These are phyloP conservation scores for Diutina neorugosa DNA, from an alignment of 1,139 yeast genomes.

Conservation along the genomic window DNA sequence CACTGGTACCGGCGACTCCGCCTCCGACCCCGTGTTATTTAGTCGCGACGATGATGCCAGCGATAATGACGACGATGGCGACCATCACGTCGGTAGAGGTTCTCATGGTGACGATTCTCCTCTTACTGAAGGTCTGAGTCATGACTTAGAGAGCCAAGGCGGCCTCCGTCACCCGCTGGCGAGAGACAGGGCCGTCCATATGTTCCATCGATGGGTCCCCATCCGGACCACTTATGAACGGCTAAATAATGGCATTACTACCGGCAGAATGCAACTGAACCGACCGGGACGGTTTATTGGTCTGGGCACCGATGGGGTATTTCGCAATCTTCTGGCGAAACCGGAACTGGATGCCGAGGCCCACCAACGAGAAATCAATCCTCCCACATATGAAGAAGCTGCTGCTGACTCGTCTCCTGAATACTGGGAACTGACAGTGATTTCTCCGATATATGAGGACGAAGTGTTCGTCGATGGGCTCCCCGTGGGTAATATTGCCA, in stretches of 20 bases:
- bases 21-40: neutral
- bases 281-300: conserved; percentile 37
- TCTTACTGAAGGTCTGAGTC: conserved; percentile 2
- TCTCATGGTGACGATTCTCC: neutral
- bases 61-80: neutral
- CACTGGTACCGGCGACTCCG: neutral
- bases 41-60: neutral
- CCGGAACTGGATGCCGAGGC: conserved; percentile 44
- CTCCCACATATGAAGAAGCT: conserved; percentile 95
- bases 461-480: conserved; percentile 91
- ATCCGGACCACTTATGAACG: conserved; percentile 34
- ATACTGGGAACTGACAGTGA: conserved; percentile 87
- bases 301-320: conserved; percentile 78
- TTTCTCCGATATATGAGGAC: conserved; percentile 73
- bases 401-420: conserved; percentile 94
- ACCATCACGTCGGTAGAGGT: neutral
- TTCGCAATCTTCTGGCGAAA: conserved; percentile 81
- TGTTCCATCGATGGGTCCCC: conserved; percentile 24
- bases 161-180: conserved; percentile 11
- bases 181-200: conserved; percentile 21
- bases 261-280: conserved; percentile 35
- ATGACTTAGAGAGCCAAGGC: neutral
- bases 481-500: conserved; percentile 89
- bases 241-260: conserved; percentile 28
- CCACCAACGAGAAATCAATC: conserved; percentile 34